Conservation (phyloP, 192 early-diverging fungal species). For the Podila epicladia region DNA sequence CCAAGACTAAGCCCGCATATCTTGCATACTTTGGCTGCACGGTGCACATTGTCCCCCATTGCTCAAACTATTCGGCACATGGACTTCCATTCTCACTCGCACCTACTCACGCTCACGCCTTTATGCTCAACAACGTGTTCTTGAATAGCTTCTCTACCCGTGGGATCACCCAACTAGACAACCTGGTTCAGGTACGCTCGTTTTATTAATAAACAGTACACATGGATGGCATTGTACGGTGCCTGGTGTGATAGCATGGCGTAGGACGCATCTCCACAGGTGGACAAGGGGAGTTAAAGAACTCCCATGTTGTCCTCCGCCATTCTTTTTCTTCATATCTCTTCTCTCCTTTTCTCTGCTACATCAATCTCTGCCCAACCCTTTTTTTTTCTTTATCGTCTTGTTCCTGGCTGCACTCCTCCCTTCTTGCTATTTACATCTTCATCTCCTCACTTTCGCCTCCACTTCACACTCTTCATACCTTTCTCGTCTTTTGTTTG, state of each 20-base stretch:
- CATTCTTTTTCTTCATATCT: background rate
- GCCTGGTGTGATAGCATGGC: too few relatives aligned
- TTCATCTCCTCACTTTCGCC: background rate
- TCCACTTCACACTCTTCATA: background rate
- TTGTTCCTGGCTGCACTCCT: conserved; percentile 1
- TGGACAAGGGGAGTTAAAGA: too few relatives aligned
- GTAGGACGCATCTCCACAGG: too few relatives aligned
- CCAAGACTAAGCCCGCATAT: background rate
- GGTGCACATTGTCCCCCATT: background rate
- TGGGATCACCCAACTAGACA: conserved; percentile 2
- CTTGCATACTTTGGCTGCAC: too few relatives aligned
- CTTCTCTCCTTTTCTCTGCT: background rate
- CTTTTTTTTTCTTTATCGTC: background rate
- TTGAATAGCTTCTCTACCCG: conserved; percentile 6
- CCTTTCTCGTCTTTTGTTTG: background rate
- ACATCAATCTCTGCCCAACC: background rate
- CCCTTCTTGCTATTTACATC: background rate
- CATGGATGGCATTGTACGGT: too few relatives aligned
- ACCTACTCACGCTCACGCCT: background rate
- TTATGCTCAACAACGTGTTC: background rate
- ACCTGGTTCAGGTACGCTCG: conserved; percentile 1
- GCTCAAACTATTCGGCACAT: background rate
- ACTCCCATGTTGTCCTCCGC: background rate
- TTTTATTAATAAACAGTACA: background rate
- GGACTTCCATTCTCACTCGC: background rate